Conservation (phyloP, 805 yeast genomes). For the Limtongia smithiae region DNA sequence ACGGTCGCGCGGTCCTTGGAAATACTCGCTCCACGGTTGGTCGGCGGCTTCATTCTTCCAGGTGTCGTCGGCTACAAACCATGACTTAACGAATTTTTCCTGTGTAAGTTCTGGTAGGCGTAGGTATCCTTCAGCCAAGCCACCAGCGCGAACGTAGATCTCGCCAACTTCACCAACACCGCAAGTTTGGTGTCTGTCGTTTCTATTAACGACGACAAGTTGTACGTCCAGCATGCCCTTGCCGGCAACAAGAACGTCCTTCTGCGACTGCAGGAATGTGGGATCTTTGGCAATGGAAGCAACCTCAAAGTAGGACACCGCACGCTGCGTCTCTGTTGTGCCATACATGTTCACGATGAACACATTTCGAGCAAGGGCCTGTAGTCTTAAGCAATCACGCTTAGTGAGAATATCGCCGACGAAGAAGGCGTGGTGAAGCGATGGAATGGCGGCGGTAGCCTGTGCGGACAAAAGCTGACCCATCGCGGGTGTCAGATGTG, state of each 20-base stretch:
- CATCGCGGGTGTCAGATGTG: slow-evolving; percentile 99
- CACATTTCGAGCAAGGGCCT: slow-evolving; percentile 85
- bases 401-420: slow-evolving; percentile 97
- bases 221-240: slow-evolving; percentile 96
- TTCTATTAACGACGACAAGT: slow-evolving; percentile 84
- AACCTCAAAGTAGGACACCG: slow-evolving; percentile 92
- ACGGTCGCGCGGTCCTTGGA: slow-evolving; percentile 95
- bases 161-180: slow-evolving; percentile 99
- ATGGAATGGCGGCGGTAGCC: slow-evolving; percentile 81
- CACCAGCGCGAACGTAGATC: slow-evolving; percentile 96
- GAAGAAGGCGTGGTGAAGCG: slow-evolving; percentile 91
- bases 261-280: slow-evolving; percentile 71
- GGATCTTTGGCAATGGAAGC: slow-evolving; percentile 67
- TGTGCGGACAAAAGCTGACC: slow-evolving; percentile 96
- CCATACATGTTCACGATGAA: slow-evolving; percentile 97
- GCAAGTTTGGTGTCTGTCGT: slow-evolving; percentile 84
- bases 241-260: slow-evolving; percentile 98
- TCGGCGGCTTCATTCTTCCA: slow-evolving; percentile 56
- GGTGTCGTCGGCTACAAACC: slow-evolving; percentile 63
- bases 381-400: slow-evolving; percentile 92
- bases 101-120: slow-evolving; percentile 84
- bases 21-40: slow-evolving; percentile 67
- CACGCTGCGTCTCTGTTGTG: slow-evolving; percentile 98
- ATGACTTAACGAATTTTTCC: slow-evolving; percentile 82
- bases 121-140: slow-evolving; percentile 93